Evolutionary conservation across 2,329 filamentous ascomycete genomes (phyloP), one percentile per base, ranked within the genome.

Genomic region (Trichoderma oligosporum): DNA sequence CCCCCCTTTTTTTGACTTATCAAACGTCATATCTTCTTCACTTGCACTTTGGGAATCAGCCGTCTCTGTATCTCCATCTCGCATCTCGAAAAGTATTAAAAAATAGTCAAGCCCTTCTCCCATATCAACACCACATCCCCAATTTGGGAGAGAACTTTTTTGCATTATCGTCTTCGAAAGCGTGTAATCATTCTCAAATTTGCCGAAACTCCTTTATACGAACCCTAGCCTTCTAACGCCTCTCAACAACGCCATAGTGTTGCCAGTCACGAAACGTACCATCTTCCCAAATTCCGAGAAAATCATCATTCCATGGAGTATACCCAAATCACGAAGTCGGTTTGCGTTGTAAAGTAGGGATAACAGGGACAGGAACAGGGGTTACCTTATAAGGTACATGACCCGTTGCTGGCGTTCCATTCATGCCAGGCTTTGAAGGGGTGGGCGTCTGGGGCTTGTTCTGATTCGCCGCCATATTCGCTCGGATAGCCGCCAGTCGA

Each of bases 301-400:
- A 27, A 31, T 46, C 51, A 31, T 46, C 51, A 45, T 38, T 45
- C 45, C 41, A 27, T 46, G 31, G n/a, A 38, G 22, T 16, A 45
- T n/a, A 55, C 16, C 31, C 18, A 29, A 31, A 39, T 54, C 49
- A 58, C 58, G 45, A 57, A 45, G 57, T 46, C 24, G 57, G 55
- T 29, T 58, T 57, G 42, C 58, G 69, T 59, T 66, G 67, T 44
- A 69, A 68, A n/a, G 71, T 67, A 6, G 74, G 74, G 45, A 76
- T 75, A 14, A 71, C 68, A 4, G 75, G 75, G 22, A 77, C 68
- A 4, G 75, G 75, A 7, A 77, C 75, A 6, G 75, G 75, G 18
- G 75, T 77, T 31, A 77, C 74, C 62, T 75, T 77, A 33, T 72
- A 66, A 3, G 73, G 72, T 33, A 70, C 58, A 45, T 67, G 68